A percentile compares a stretch with the other conserved stretches of the same genome.
Conservation (phyloP, 192 early-diverging fungal species). For the Coemansia sp. region DNA sequence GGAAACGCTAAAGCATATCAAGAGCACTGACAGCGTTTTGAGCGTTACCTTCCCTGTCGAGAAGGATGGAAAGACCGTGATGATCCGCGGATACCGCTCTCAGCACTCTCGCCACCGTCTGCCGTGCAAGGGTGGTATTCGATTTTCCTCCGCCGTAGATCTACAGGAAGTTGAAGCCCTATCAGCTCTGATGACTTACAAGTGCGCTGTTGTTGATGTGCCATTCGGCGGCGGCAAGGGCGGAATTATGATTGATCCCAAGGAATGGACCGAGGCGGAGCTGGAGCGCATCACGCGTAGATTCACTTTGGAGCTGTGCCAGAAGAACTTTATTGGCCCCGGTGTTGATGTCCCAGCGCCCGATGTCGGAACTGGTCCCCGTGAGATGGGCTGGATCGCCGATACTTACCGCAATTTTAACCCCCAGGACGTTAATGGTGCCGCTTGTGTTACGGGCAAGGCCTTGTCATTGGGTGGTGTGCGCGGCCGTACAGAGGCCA, state of each 20-base stretch:
- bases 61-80: constrained; percentile 63
- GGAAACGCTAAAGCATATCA: constrained; percentile 66
- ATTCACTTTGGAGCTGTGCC: constrained; percentile 80
- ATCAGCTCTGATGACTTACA: constrained; percentile 83
- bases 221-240: constrained; percentile 82
- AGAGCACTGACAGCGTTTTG: constrained; percentile 69
- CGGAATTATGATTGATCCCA: constrained; percentile 79
- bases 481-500: constrained; percentile 79
- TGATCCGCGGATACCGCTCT: constrained; percentile 77
- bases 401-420: constrained; percentile 86
- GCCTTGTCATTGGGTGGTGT: constrained; percentile 80
- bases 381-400: constrained; percentile 87
- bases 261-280: constrained; percentile 69
- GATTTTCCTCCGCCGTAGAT: constrained; percentile 76
- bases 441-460: constrained; percentile 82
- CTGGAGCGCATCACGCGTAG: constrained; percentile 81
- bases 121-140: constrained; percentile 82
- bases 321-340: constrained; percentile 85
- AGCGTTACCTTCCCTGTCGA: constrained; percentile 80
- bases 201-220: constrained; percentile 84
- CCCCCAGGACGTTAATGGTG: constrained; percentile 75
- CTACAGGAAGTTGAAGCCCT: constrained; percentile 81
- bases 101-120: constrained; percentile 82
- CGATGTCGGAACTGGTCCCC: constrained; percentile 76
- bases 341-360: constrained; percentile 83